Evolutionary conservation across 2,329 filamentous ascomycete genomes (phyloP).

Genomic region (Verticillium albo-atrum): DNA sequence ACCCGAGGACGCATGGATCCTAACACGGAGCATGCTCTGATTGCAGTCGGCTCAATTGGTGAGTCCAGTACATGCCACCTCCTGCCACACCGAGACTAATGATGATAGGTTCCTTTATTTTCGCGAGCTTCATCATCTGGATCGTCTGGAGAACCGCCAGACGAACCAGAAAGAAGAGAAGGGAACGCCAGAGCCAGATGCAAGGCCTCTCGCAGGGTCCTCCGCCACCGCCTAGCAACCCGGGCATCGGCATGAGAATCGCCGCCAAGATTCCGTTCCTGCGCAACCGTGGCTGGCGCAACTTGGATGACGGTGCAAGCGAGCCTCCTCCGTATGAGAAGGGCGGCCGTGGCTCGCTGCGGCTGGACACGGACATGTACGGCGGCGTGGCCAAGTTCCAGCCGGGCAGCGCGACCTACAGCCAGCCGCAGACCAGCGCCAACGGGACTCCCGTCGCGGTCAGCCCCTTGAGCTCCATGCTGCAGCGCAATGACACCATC

Average conservation of each 20-base stretch:
- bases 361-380: conserved; percentile 18
- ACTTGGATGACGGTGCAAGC: conserved; percentile 18
- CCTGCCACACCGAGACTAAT: not conserved
- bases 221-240: not conserved
- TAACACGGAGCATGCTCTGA: conserved; percentile 24
- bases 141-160: conserved; percentile 38
- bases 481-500: conserved; percentile 4
- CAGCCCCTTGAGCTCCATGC: conserved; percentile 7
- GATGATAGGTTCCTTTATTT: conserved; percentile 36
- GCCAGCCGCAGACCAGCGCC: conserved; percentile 7
- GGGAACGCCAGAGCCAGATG: conserved; percentile 12
- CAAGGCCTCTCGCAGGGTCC: conserved; percentile 11
- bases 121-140: conserved; percentile 40
- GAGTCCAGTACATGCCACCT: conserved; percentile 1
- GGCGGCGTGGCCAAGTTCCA: conserved; percentile 10
- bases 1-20: conserved; percentile 15
- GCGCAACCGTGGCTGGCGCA: conserved; percentile 27
- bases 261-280: conserved; percentile 30
- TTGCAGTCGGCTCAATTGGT: conserved; percentile 30
- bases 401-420: conserved; percentile 2
- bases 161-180: conserved; percentile 27
- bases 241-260: conserved; percentile 13
- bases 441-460: conserved; percentile 6
- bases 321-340: conserved; percentile 18
- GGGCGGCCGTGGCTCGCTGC: conserved; percentile 9